A percentile compares a stretch with the other conserved stretches of the same genome.
Conservation (phyloP, 176 grass and related monocot species). For the Oryza glaberrima region DNA sequence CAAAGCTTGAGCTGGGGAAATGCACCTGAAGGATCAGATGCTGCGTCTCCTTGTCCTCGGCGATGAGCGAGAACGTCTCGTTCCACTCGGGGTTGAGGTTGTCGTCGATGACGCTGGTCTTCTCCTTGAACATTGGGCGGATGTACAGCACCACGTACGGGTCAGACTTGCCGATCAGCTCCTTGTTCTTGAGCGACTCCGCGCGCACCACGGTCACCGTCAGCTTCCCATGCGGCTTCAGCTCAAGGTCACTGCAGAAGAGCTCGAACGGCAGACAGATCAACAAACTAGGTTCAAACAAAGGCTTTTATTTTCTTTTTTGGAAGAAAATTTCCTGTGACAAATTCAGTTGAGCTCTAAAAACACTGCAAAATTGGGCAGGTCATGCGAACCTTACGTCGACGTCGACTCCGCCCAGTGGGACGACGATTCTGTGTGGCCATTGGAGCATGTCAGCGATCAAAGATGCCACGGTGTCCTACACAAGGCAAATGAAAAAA, state of each 20-base stretch:
- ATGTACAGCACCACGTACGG: constrained; percentile 88
- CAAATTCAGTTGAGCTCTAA: constrained; percentile 9
- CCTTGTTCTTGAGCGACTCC: constrained; percentile 88
- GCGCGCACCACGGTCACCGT: constrained; percentile 72
- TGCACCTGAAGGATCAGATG: constrained; percentile 68
- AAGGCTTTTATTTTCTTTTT: neutral
- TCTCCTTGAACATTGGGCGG: constrained; percentile 93
- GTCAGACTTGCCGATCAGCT: constrained; percentile 95
- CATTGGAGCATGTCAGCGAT: constrained; percentile 98
- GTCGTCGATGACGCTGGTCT: constrained; percentile 85
- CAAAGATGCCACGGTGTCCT: constrained; percentile 89
- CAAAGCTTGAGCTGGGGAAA: neutral
- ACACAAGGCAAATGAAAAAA: constrained; percentile 21
- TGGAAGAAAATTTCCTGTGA: neutral
- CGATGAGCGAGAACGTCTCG: constrained; percentile 80
- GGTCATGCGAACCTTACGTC: constrained; percentile 60
- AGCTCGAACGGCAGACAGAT: neutral
- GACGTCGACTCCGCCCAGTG: constrained; percentile 80
- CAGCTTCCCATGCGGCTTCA: constrained; percentile 86
- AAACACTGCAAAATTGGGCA: neutral
- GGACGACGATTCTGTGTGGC: constrained; percentile 96
- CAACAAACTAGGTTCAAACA: neutral
- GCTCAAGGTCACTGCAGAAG: constrained; percentile 84
- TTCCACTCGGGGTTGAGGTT: constrained; percentile 91
- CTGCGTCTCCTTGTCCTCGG: constrained; percentile 97